Conservation (phyloP, 2,329 filamentous ascomycete genomes). For the Aspergillus sp. region DNA sequence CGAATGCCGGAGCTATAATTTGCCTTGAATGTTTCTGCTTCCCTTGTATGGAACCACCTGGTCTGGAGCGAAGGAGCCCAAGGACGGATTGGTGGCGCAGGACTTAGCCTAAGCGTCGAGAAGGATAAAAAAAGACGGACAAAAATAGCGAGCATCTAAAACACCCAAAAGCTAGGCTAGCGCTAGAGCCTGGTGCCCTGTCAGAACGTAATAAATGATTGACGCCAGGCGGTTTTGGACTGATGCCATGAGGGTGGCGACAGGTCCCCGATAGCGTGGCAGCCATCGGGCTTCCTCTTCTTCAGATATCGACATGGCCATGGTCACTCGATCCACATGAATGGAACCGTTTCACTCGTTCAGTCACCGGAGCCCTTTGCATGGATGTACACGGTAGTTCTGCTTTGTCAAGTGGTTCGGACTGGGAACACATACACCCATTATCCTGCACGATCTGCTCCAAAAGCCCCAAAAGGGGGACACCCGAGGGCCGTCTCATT, state of each 20-base stretch:
- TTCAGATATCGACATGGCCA: neutral
- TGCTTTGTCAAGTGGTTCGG: neutral
- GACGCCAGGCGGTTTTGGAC: neutral
- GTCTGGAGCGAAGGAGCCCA: neutral
- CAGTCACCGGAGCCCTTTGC: neutral
- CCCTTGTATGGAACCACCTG: neutral
- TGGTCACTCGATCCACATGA: neutral
- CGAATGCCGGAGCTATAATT: neutral
- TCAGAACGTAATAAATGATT: neutral
- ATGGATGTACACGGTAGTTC: neutral
- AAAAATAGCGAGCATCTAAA: conserved; percentile 14
- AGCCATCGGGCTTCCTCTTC: neutral
- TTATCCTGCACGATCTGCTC: too few relatives aligned
- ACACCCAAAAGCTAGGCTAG: neutral
- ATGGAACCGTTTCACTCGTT: neutral
- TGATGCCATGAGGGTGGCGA: conserved; percentile 1
- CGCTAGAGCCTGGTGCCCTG: conserved; percentile 2
- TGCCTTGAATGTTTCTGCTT: neutral
- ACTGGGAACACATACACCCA: neutral
- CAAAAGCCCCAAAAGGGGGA: neutral
- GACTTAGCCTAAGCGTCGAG: neutral
- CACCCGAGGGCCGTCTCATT: neutral
- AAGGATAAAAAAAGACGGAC: conserved; percentile 10
- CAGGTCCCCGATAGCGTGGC: conserved; percentile 1
- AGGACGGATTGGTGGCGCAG: neutral